Percentiles rank a stretch among this genome's conserved stretches.
These are phyloP conservation scores for Populus tomentosa DNA, from an alignment of 441 rosid species.

Conservation along the genomic window DNA sequence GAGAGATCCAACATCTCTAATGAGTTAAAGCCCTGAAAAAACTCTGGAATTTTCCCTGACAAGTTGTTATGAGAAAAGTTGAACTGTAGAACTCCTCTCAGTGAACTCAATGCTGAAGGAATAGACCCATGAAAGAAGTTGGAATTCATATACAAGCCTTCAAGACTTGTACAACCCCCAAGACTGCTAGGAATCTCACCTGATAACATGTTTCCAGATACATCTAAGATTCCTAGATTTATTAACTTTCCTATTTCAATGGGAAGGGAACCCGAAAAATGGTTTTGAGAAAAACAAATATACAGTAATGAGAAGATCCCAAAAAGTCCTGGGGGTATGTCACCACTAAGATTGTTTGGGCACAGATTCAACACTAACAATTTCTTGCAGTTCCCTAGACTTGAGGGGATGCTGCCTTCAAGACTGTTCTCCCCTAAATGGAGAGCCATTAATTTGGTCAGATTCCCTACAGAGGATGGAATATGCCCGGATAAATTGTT, in stretches of 20 bases:
- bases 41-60: constrained; percentile 13
- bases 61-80: constrained; percentile 9
- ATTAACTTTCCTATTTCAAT: neutral
- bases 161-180: constrained; percentile 4
- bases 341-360: constrained; percentile 15
- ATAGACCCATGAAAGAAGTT: constrained; percentile 12
- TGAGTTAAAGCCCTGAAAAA: neutral
- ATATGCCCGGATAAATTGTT: constrained; percentile 7
- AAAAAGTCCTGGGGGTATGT: constrained; percentile 9
- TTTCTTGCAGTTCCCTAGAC: neutral
- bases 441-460: neutral
- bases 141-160: neutral
- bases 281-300: constrained; percentile 22
- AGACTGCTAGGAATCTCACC: constrained; percentile 15
- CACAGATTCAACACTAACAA: neutral
- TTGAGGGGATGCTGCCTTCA: constrained; percentile 18
- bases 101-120: constrained; percentile 6
- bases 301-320: constrained; percentile 15
- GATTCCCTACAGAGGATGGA: constrained; percentile 17
- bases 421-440: neutral
- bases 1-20: neutral
- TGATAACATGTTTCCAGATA: constrained; percentile 6
- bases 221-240: neutral
- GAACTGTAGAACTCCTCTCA: constrained; percentile 10
- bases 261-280: constrained; percentile 17